Percentiles rank a stretch among this genome's conserved stretches.
Evolutionary conservation across 371 early-diverging fungal species (phyloP).

Genomic region (Chytridium lagenaria): DNA sequence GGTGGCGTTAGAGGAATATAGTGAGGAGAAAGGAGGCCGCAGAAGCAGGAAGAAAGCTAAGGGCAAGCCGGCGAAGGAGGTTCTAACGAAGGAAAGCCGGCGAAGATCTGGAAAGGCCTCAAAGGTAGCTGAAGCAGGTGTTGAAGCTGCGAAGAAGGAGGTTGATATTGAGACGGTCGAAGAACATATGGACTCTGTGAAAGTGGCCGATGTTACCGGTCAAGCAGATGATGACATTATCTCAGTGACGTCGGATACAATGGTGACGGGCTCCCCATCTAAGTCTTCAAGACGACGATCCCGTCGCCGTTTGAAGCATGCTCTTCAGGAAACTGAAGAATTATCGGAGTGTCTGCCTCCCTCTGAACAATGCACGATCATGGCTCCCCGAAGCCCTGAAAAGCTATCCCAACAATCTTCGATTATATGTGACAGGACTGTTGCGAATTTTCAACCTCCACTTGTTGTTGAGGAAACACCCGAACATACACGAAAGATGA

Average conservation of each 20-base stretch:
- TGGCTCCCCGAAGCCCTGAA: too few species aligned
- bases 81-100: neutral
- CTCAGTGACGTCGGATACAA: neutral
- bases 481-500: neutral
- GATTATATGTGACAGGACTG: too few species aligned
- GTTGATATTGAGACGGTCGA: neutral
- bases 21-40: too few species aligned
- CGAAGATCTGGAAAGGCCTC: neutral
- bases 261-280: neutral
- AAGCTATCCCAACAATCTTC: too few species aligned
- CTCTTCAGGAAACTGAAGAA: neutral
- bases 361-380: neutral
- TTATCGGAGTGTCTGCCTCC: neutral
- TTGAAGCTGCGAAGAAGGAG: neutral
- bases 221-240: neutral
- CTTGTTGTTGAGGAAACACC: neutral
- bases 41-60: constrained; percentile 1
- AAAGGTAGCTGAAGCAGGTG: neutral
- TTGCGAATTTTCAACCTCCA: neutral
- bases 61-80: neutral
- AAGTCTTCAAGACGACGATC: too few species aligned
- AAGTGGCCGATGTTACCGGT: neutral
- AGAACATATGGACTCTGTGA: neutral
- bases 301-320: too few species aligned
- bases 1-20: neutral